These are phyloP conservation scores for Acer negundo DNA, from an alignment of 345 rosid species.

Conservation along the genomic window DNA sequence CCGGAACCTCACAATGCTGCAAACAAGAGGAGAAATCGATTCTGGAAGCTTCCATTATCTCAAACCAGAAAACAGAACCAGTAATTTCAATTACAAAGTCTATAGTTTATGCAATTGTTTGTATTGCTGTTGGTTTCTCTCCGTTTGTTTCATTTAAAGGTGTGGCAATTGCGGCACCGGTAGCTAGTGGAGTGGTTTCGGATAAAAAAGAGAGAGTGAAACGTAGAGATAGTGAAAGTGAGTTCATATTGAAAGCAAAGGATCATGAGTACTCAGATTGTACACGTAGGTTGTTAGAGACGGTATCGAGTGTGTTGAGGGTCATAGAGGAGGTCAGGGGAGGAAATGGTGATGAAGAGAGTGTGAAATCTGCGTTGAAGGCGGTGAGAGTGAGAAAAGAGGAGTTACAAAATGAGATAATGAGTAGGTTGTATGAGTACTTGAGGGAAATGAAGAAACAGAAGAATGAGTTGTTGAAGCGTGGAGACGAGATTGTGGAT, in stretches of 20 bases:
- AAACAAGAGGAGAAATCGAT: constrained; percentile 12
- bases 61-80: constrained; percentile 26
- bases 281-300: constrained; percentile 63
- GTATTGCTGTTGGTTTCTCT: constrained; percentile 63
- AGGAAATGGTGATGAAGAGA: constrained; percentile 47
- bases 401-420: constrained; percentile 61
- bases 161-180: constrained; percentile 57
- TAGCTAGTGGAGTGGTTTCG: constrained; percentile 39
- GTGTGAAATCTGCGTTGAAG: constrained; percentile 46
- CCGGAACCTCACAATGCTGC: constrained; percentile 25
- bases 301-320: constrained; percentile 56
- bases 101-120: constrained; percentile 53
- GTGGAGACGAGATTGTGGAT: constrained; percentile 53
- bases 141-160: constrained; percentile 47
- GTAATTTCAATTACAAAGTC: constrained; percentile 37
- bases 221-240: constrained; percentile 26
- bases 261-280: constrained; percentile 54
- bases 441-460: constrained; percentile 48
- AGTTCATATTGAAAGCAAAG: constrained; percentile 34
- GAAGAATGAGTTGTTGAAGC: constrained; percentile 49
- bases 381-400: constrained; percentile 60
- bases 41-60: constrained; percentile 21
- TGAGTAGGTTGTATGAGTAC: constrained; percentile 55
- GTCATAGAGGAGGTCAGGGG: constrained; percentile 57
- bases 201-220: constrained; percentile 37